Evolutionary conservation across 73 alveolate genomes (phyloP).

Genomic region (Urostyla sp.): DNA sequence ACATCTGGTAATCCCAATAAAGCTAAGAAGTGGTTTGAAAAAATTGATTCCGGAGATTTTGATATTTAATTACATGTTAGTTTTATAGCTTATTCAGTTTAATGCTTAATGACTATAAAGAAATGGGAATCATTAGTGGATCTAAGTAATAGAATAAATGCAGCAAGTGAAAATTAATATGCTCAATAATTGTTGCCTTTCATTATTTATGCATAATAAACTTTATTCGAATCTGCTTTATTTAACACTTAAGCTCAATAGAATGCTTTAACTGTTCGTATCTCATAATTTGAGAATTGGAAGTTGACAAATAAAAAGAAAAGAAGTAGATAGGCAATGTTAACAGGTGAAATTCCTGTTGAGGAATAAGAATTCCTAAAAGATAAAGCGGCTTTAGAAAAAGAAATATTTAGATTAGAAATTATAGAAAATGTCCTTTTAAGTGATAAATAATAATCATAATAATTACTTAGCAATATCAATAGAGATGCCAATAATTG

Average conservation of each 20-base stretch:
- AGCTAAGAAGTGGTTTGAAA: constrained; percentile 25
- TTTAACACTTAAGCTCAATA: constrained; percentile 74
- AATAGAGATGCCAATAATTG: constrained; percentile 91
- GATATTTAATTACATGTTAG: constrained; percentile 84
- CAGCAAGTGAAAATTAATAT: constrained; percentile 82
- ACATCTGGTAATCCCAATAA: no score
- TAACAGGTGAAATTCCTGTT: constrained; percentile 96
- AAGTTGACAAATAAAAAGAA: constrained; percentile 90
- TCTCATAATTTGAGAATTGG: constrained; percentile 88
- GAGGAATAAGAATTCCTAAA: constrained; percentile 93
- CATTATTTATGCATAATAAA: constrained; percentile 92
- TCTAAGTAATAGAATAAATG: constrained; percentile 80
- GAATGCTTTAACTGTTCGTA: constrained; percentile 82
- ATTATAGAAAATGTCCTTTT: constrained; percentile 85
- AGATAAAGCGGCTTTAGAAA: constrained; percentile 84
- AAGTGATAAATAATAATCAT: constrained; percentile 85
- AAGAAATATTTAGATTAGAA: constrained; percentile 85
- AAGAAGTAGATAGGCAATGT: constrained; percentile 92
- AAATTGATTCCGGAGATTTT: constrained; percentile 40
- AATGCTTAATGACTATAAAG: constrained; percentile 90
- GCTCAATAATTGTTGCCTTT: constrained; percentile 89
- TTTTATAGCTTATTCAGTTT: constrained; percentile 81
- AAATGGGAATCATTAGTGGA: constrained; percentile 96
- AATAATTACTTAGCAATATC: constrained; percentile 80
- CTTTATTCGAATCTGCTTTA: constrained; percentile 86